Evolutionary conservation across 768 basidiomycete genomes (phyloP).

Genomic region (Leccinum subgranulosum): DNA sequence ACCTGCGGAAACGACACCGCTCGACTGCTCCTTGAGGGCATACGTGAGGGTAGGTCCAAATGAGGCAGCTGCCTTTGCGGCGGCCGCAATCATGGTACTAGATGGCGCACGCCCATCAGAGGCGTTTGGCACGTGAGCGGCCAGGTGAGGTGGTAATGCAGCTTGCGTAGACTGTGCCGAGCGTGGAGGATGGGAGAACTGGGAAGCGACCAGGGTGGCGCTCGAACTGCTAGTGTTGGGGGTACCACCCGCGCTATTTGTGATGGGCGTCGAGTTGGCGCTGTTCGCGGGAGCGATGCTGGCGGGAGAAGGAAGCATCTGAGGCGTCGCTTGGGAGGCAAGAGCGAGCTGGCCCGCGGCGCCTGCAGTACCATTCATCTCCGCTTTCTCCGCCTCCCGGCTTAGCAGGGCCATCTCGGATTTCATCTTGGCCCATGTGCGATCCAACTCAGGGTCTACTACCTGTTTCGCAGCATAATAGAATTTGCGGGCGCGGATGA

Average conservation of each 20-base stretch:
- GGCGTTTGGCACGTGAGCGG: conserved; percentile 24
- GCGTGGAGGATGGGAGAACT: conserved; percentile 26
- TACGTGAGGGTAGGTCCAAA: conserved; percentile 26
- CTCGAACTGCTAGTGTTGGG: conserved; percentile 40
- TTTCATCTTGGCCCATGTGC: conserved; percentile 34
- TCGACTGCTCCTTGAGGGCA: conserved; percentile 29
- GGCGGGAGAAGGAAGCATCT: conserved; percentile 78
- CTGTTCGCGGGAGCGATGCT: conserved; percentile 66
- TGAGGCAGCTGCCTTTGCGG: conserved; percentile 29
- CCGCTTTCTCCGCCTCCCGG: conserved; percentile 36
- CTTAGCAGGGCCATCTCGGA: conserved; percentile 30
- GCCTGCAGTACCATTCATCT: conserved; percentile 29
- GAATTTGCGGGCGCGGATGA: conserved; percentile 57
- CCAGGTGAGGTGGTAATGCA: conserved; percentile 34
- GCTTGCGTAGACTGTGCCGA: conserved; percentile 31
- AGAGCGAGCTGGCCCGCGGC: conserved; percentile 26
- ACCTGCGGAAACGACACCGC: conserved; percentile 41
- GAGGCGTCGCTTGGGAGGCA: conserved; percentile 47
- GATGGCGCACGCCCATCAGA: conserved; percentile 30
- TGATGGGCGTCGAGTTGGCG: conserved; percentile 74
- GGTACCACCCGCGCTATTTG: conserved; percentile 50
- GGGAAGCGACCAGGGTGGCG: conserved; percentile 22
- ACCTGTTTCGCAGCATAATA: conserved; percentile 35
- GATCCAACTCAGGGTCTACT: conserved; percentile 34
- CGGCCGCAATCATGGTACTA: conserved; percentile 28